A percentile compares a stretch with the other conserved stretches of the same genome.
Evolutionary conservation across 495 filamentous ascomycete species (phyloP).

Genomic region (Hypoxylon lienhwacheense): DNA sequence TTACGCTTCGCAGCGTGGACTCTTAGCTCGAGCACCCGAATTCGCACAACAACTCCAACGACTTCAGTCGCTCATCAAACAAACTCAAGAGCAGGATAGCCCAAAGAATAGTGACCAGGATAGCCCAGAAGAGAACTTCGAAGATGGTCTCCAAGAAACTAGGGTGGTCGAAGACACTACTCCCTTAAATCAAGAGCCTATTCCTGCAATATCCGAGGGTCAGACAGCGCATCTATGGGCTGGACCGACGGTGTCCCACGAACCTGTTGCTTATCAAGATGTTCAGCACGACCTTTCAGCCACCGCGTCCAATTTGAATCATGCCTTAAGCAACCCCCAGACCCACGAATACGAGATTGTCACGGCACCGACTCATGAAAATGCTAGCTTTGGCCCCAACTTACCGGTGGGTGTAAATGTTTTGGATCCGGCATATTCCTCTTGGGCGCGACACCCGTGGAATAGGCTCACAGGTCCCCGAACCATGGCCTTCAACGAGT

Average conservation of each 20-base stretch:
- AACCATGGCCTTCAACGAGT: slow-evolving; percentile 62
- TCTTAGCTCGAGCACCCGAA: slow-evolving; percentile 55
- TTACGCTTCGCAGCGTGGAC: slow-evolving; percentile 51
- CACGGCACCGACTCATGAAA: slow-evolving; percentile 40
- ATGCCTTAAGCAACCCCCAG: slow-evolving; percentile 4
- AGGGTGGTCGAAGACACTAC: slow-evolving; percentile 2
- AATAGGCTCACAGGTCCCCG: slow-evolving; percentile 44
- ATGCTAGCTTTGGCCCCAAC: slow-evolving; percentile 41
- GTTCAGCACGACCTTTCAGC: background rate
- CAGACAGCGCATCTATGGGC: slow-evolving; percentile 16
- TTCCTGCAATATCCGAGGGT: slow-evolving; percentile 2
- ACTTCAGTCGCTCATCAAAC: slow-evolving; percentile 36
- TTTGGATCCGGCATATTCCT: slow-evolving; percentile 12
- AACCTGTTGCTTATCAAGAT: slow-evolving; percentile 17
- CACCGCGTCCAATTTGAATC: slow-evolving; percentile 2
- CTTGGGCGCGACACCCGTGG: slow-evolving; percentile 31
- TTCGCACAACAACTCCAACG: slow-evolving; percentile 50
- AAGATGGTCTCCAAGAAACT: slow-evolving; percentile 5
- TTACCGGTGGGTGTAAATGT: slow-evolving; percentile 11
- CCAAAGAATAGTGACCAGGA: slow-evolving; percentile 6
- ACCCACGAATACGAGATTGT: slow-evolving; percentile 39
- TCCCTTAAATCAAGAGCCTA: background rate
- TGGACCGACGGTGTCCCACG: slow-evolving; percentile 38
- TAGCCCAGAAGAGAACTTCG: slow-evolving; percentile 19
- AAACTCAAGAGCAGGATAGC: slow-evolving; percentile 37